Percentiles rank a stretch among this genome's conserved stretches.
Evolutionary conservation across 306 rosid species (phyloP).

Genomic region (Lotus japonicus): DNA sequence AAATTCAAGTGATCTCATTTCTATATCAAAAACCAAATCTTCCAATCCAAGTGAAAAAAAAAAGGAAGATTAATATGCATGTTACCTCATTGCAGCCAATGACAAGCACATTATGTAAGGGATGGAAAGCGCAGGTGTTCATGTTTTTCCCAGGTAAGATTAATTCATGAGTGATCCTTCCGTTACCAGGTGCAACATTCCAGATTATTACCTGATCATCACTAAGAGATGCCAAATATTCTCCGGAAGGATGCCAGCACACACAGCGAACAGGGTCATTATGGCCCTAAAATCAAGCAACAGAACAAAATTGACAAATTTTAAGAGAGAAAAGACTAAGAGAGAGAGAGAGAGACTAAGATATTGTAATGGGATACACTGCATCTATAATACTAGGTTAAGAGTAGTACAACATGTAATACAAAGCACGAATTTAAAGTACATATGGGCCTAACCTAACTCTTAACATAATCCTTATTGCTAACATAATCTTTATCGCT

Average conservation of each 20-base stretch:
- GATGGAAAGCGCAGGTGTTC: slow-evolving; percentile 61
- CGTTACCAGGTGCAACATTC: slow-evolving; percentile 42
- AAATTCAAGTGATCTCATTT: not conserved
- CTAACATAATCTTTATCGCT: too few relatives aligned
- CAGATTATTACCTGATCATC: slow-evolving; percentile 59
- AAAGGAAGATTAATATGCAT: not conserved
- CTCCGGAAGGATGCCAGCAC: slow-evolving; percentile 73
- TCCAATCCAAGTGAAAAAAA: not conserved
- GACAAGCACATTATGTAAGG: slow-evolving; percentile 43
- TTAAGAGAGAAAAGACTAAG: too few relatives aligned
- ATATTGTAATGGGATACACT: too few relatives aligned
- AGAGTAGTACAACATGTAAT: too few relatives aligned
- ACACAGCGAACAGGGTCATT: slow-evolving; percentile 41
- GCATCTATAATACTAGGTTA: too few relatives aligned
- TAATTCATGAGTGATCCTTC: slow-evolving; percentile 49
- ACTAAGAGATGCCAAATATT: slow-evolving; percentile 68
- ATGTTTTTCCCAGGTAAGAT: slow-evolving; percentile 37
- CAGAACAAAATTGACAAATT: not conserved
- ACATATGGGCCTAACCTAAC: too few relatives aligned
- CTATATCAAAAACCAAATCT: slow-evolving; percentile 3
- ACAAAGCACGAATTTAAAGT: too few relatives aligned
- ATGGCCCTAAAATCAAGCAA: slow-evolving; percentile 55
- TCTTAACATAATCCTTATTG: too few relatives aligned
- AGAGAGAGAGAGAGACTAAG: too few relatives aligned
- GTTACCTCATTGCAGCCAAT: slow-evolving; percentile 57